Conservation (phyloP, 2,329 filamentous ascomycete genomes). For the Sporothrix euskadiensis region DNA sequence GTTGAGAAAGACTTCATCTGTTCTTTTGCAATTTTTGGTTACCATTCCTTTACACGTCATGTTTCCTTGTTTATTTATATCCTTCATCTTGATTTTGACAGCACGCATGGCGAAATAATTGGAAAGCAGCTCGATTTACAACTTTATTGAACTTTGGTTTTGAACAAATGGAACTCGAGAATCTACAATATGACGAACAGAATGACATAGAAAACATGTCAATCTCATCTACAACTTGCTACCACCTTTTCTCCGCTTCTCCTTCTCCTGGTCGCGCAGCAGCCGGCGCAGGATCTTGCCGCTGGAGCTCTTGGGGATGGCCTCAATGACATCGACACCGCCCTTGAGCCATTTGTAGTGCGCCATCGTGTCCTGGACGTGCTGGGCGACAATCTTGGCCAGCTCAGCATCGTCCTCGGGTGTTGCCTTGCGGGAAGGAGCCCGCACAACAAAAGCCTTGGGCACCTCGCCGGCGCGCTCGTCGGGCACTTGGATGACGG, state of each 20-base stretch:
- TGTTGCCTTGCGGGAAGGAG: conserved; percentile 36
- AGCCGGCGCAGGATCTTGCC: conserved; percentile 72
- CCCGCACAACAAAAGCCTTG: conserved; percentile 65
- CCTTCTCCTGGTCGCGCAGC: conserved; percentile 66
- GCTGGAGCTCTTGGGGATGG: conserved; percentile 70
- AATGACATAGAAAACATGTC: not conserved
- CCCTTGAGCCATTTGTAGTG: conserved; percentile 68
- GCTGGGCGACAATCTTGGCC: conserved; percentile 64
- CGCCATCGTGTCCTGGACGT: conserved; percentile 67
- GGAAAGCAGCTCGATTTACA: not conserved
- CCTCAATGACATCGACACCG: conserved; percentile 63
- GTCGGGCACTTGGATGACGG: conserved; percentile 72
- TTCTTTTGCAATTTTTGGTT: not conserved
- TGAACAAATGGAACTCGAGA: not conserved
- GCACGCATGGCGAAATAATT: conserved; percentile 12
- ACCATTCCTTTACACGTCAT: not conserved
- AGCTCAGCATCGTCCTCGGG: conserved; percentile 52
- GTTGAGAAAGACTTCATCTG: not conserved
- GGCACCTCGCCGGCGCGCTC: conserved; percentile 64
- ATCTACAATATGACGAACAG: not conserved
- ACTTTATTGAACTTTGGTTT: not conserved
- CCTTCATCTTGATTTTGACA: not conserved
- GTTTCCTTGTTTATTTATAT: not conserved
- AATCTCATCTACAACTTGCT: conserved; percentile 21
- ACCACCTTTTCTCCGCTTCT: conserved; percentile 22